These are phyloP conservation scores for Chlamydomonas eustigma DNA, from an alignment of 139 green algal species.

Conservation along the genomic window DNA sequence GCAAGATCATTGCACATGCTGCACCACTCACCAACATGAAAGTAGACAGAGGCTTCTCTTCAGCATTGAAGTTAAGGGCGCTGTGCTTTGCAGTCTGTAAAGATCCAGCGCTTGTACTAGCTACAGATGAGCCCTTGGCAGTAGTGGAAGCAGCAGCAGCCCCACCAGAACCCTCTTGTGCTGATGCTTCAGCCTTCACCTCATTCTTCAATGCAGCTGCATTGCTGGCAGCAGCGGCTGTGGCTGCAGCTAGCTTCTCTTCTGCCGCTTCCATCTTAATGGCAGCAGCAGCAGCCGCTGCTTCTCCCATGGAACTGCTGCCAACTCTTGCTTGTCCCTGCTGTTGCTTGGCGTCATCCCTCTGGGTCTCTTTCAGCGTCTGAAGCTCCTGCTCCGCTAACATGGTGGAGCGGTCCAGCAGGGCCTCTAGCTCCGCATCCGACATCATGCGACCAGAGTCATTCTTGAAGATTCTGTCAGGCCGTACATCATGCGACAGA, in stretches of 20 bases:
- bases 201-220: not conserved
- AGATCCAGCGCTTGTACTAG: not conserved
- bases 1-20: no score
- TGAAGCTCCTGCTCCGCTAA: not conserved
- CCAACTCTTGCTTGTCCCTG: not conserved
- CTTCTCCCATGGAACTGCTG: not conserved
- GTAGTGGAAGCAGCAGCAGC: not conserved
- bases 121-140: not conserved
- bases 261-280: not conserved
- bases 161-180: not conserved
- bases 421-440: slow-evolving; percentile 53
- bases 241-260: not conserved
- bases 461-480: slow-evolving; percentile 39
- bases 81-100: slow-evolving; percentile 25
- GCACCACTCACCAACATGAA: slow-evolving; percentile 37
- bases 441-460: slow-evolving; percentile 29
- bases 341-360: not conserved
- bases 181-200: not conserved
- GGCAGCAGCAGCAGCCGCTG: not conserved
- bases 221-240: not conserved
- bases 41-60: slow-evolving; percentile 31
- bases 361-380: not conserved
- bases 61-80: slow-evolving; percentile 43
- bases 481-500: no score
- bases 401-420: slow-evolving; percentile 50